A percentile compares a stretch with the other conserved stretches of the same genome.
Evolutionary conservation across 441 rosid species (phyloP).

Genomic region (Iberis amara): DNA sequence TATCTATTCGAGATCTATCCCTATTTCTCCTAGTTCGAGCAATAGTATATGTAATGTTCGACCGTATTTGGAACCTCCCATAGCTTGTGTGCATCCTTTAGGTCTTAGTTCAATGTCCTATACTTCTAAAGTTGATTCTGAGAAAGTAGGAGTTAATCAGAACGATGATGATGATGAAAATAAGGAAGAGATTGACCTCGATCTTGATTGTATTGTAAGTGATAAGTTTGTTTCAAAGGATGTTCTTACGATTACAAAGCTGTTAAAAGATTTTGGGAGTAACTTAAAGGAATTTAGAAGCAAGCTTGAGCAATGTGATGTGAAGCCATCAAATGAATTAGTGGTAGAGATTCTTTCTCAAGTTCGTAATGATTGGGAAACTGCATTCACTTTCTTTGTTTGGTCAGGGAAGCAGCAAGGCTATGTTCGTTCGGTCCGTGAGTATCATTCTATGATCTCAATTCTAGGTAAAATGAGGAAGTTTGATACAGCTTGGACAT

Average conservation of each 20-base stretch:
- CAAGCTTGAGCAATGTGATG: conserved; percentile 53
- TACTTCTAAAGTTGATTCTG: conserved; percentile 30
- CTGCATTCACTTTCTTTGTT: conserved; percentile 73
- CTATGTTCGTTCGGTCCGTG: conserved; percentile 51
- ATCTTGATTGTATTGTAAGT: conserved; percentile 18
- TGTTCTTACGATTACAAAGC: conserved; percentile 39
- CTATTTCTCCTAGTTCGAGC: conserved; percentile 8
- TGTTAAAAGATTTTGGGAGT: conserved; percentile 37
- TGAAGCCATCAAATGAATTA: conserved; percentile 48
- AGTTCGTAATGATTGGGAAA: conserved; percentile 76
- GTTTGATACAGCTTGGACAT: conserved; percentile 83
- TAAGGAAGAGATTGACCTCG: conserved; percentile 26
- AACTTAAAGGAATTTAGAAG: conserved; percentile 39
- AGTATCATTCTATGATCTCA: conserved; percentile 73
- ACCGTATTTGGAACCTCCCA: conserved; percentile 23
- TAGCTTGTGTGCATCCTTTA: conserved; percentile 20
- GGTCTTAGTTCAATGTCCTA: conserved; percentile 33
- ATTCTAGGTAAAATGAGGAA: conserved; percentile 84
- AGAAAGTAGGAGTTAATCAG: conserved; percentile 16
- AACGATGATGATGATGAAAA: conserved; percentile 30
- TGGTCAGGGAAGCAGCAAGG: conserved; percentile 73
- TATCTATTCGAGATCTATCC: conserved; percentile 23
- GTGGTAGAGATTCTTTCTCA: conserved; percentile 67
- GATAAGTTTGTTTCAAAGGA: conserved; percentile 36
- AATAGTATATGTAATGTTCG: not conserved